Conservation (phyloP, 345 rosid genomes). For the Draba incana region DNA sequence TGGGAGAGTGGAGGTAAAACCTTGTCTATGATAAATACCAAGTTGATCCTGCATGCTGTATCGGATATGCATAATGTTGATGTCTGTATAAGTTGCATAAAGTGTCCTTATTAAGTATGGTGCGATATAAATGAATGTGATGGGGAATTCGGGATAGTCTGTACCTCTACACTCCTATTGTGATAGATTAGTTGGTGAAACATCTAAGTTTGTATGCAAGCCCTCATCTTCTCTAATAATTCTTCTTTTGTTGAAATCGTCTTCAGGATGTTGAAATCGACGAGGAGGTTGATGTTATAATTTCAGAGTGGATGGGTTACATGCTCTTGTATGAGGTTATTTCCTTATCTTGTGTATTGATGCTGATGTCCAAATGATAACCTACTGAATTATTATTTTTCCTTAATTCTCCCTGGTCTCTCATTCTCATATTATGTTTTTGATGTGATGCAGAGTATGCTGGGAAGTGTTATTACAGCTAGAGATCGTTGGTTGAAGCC, state of each 20-base stretch:
- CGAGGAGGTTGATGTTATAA: constrained; percentile 94
- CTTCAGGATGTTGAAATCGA: constrained; percentile 91
- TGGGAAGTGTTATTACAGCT: constrained; percentile 96
- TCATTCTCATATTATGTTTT: constrained; percentile 20
- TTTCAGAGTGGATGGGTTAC: constrained; percentile 99
- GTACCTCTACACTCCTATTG: constrained; percentile 6
- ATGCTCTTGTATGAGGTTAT: constrained; percentile 96
- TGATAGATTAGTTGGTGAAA: constrained; percentile 21
- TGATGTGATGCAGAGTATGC: constrained; percentile 73
- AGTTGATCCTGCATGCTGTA: constrained; percentile 1
- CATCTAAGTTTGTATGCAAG: constrained; percentile 13
- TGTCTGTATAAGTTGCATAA: constrained; percentile 16
- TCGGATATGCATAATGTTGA: constrained; percentile 9
- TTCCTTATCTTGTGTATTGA: constrained; percentile 30
- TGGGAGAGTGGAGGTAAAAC: constrained; percentile 91
- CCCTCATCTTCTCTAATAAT: constrained; percentile 11
- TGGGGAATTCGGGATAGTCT: constrained; percentile 20
- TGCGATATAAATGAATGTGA: constrained; percentile 9
- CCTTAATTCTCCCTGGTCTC: constrained; percentile 11
- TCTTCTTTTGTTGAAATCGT: constrained; percentile 30
- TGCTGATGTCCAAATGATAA: constrained; percentile 25
- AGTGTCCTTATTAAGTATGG: not conserved
- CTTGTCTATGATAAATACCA: constrained; percentile 9
- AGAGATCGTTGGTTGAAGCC: constrained; percentile 93
- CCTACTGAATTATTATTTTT: not conserved